A percentile compares a stretch with the other conserved stretches of the same genome.
Evolutionary conservation across 805 yeast species (phyloP).

Genomic region (Tetrapisispora arboricola): DNA sequence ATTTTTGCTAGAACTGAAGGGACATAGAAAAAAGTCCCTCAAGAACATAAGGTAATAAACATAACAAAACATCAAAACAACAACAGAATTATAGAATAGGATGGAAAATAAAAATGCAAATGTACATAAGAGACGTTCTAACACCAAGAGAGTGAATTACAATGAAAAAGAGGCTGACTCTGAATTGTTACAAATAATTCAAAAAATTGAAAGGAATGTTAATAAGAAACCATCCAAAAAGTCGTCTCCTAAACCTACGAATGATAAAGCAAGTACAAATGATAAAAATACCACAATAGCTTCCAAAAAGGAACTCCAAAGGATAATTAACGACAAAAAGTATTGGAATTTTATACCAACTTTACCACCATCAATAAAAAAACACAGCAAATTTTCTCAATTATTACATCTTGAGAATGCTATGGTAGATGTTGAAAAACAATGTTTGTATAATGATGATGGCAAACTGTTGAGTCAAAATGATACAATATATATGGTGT

Average conservation of each 20-base stretch:
- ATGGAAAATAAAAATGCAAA: background rate
- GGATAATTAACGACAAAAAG: constrained; percentile 17
- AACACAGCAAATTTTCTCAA: constrained; percentile 28
- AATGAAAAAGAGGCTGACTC: constrained; percentile 22
- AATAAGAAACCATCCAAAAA: background rate
- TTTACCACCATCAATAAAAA: constrained; percentile 24
- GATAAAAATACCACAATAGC: background rate
- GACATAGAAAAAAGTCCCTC: no score
- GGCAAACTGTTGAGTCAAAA: constrained; percentile 20
- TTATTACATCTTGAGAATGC: constrained; percentile 34
- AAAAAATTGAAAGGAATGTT: constrained; percentile 9
- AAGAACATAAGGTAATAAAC: no score
- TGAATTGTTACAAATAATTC: constrained; percentile 12
- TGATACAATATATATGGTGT: constrained; percentile 70
- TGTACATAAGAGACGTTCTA: constrained; percentile 11
- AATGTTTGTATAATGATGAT: constrained; percentile 15
- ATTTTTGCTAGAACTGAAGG: no score
- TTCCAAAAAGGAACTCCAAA: constrained; percentile 11
- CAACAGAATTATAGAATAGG: no score
- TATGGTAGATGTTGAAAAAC: constrained; percentile 21
- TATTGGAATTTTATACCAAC: constrained; percentile 27
- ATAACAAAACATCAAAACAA: no score
- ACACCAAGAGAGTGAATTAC: constrained; percentile 19
- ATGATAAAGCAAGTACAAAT: background rate
- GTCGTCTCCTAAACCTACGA: background rate